phyloP scores from a whole-genome alignment of 2,329 filamentous ascomycete species.

The Akanthomyces uredinophilus region DNA sequence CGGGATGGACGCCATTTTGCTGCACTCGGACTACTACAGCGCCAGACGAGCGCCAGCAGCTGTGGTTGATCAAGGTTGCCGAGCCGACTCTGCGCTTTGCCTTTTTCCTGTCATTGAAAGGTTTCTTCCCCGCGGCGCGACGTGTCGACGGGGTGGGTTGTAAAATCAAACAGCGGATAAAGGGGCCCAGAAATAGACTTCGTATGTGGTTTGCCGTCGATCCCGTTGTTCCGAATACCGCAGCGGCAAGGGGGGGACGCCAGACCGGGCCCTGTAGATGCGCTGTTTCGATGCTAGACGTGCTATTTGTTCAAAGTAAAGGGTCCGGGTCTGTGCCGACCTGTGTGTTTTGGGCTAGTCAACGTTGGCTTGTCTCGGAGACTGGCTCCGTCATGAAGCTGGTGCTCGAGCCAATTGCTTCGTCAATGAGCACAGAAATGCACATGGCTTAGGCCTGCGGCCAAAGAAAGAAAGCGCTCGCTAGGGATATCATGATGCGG shows the following conservation, averaged over 20 bases:
- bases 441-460: too few relatives aligned
- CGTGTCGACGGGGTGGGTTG: background rate
- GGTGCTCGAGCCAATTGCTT: too few relatives aligned
- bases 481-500: too few relatives aligned
- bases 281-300: background rate
- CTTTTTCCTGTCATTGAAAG: background rate
- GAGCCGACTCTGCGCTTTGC: background rate
- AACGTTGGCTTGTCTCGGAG: background rate
- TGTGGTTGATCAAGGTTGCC: background rate
- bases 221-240: constrained; percentile 10
- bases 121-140: background rate
- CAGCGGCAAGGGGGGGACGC: background rate
- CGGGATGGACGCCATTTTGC: constrained; percentile 4
- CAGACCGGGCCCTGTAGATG: background rate
- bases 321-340: background rate
- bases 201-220: background rate
- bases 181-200: background rate
- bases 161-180: background rate
- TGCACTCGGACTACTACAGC: background rate
- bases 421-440: too few relatives aligned
- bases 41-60: background rate
- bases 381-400: background rate
- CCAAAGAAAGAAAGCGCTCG: too few relatives aligned
- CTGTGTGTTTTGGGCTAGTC: background rate
- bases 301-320: background rate